Evolutionary conservation across 2,329 filamentous ascomycete species (phyloP).

Genomic region (Trichoderma sp.): DNA sequence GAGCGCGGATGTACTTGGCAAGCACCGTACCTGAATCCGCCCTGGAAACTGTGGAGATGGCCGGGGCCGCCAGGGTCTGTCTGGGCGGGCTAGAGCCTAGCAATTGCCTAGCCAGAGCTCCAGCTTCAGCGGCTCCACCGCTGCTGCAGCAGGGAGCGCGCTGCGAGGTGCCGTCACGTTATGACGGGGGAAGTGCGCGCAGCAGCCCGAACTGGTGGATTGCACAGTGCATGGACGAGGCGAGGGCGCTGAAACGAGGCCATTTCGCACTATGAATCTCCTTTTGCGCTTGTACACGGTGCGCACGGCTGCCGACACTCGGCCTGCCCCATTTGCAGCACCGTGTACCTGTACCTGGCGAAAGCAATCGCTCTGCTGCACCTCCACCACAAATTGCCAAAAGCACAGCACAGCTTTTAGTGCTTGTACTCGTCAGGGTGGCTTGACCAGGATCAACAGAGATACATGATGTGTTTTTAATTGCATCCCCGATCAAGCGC

Average conservation of each 20-base stretch:
- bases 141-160: constrained; percentile 5
- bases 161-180: constrained; percentile 16
- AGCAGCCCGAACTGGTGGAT: constrained; percentile 14
- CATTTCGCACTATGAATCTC: background rate
- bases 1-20: constrained; percentile 11
- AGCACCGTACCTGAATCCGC: constrained; percentile 16
- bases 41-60: constrained; percentile 16
- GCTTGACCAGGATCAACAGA: constrained; percentile 9
- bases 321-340: background rate
- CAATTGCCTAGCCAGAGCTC: background rate
- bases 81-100: background rate
- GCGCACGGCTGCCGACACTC: background rate
- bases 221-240: constrained; percentile 4
- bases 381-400: background rate
- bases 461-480: constrained; percentile 8
- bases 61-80: background rate
- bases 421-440: background rate
- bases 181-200: constrained; percentile 1
- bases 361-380: background rate
- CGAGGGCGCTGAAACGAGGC: background rate
- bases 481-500: constrained; percentile 17
- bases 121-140: constrained; percentile 9
- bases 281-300: constrained; percentile 12
- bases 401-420: background rate
- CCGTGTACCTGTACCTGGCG: constrained; percentile 9